Evolutionary conservation across 2,329 filamentous ascomycete genomes (phyloP).

Genomic region (Monilinia aucupariae): DNA sequence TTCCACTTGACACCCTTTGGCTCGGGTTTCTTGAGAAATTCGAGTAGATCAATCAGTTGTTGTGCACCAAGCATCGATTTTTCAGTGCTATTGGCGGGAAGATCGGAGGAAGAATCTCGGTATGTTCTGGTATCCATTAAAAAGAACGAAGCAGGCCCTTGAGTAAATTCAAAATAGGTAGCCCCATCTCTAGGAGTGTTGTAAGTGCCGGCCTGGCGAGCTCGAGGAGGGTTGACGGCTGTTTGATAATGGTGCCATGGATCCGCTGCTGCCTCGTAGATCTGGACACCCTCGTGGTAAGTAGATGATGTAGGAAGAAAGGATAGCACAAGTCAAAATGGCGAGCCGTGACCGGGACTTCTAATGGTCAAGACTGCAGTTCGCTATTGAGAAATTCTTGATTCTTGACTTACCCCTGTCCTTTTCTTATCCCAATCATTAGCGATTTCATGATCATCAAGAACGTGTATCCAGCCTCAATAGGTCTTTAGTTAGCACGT

Average conservation of each 20-base stretch:
- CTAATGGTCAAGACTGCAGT: slow-evolving; percentile 17
- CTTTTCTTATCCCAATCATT: slow-evolving; percentile 88
- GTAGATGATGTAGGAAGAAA: neutral
- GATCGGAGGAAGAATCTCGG: slow-evolving; percentile 60
- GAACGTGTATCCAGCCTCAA: slow-evolving; percentile 76
- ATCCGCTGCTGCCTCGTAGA: slow-evolving; percentile 37
- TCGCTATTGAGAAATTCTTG: slow-evolving; percentile 42
- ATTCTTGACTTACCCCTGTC: slow-evolving; percentile 54
- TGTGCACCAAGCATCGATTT: slow-evolving; percentile 84
- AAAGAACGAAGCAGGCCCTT: slow-evolving; percentile 91
- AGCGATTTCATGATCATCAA: slow-evolving; percentile 93
- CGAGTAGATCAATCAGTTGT: slow-evolving; percentile 74
- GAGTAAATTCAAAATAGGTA: slow-evolving; percentile 84
- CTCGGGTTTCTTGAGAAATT: slow-evolving; percentile 68
- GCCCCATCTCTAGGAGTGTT: slow-evolving; percentile 45
- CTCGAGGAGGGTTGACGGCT: slow-evolving; percentile 70
- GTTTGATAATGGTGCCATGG: slow-evolving; percentile 86
- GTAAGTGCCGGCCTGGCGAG: slow-evolving; percentile 45
- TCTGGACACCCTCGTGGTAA: neutral
- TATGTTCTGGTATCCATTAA: slow-evolving; percentile 88
- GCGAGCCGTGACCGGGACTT: neutral
- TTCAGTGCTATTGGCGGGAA: slow-evolving; percentile 53
- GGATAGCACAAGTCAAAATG: neutral
- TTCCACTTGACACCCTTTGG: slow-evolving; percentile 85
- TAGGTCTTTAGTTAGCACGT: neutral